Evolutionary conservation across 1,284 basidiomycete genomes (phyloP).

Genomic region (Heimioporus retisporus): DNA sequence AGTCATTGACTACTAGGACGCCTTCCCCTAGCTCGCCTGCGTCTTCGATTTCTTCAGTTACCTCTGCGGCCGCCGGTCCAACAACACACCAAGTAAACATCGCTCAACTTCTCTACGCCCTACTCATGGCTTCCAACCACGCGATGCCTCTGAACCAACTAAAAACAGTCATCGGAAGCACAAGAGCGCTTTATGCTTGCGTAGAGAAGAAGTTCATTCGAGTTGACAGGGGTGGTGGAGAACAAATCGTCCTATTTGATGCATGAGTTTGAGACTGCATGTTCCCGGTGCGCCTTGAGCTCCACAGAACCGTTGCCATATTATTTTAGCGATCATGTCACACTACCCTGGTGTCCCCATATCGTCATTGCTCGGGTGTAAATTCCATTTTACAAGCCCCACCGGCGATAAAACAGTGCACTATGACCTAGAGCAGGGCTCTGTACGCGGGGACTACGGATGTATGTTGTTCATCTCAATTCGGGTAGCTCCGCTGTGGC

Average conservation of each 20-base stretch:
- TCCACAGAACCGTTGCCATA: not conserved
- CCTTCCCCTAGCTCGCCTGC: constrained; percentile 47
- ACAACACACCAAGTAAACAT: constrained; percentile 77
- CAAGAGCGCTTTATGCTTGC: constrained; percentile 70
- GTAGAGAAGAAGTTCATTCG: constrained; percentile 80
- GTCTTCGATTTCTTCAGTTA: constrained; percentile 53
- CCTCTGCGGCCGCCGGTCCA: constrained; percentile 41
- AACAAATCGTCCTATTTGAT: constrained; percentile 79
- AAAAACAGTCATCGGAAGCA: constrained; percentile 68
- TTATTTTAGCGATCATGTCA: not conserved
- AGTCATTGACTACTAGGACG: constrained; percentile 57
- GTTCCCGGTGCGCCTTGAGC: not conserved
- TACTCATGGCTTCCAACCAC: constrained; percentile 61
- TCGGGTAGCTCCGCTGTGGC: no score
- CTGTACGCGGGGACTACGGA: no score
- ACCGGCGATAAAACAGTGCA: not conserved
- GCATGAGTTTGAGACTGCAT: constrained; percentile 42
- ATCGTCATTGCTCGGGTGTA: no score
- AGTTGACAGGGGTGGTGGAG: constrained; percentile 77
- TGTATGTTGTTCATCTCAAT: no score
- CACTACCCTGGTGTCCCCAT: not conserved
- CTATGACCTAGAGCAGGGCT: no score
- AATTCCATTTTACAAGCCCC: not conserved
- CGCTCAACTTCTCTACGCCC: constrained; percentile 68
- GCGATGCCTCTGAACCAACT: constrained; percentile 69